Percentiles rank a stretch among this genome's conserved stretches.
Conservation (phyloP, 306 rosid genomes). For the Hippophae gyantsensis region DNA sequence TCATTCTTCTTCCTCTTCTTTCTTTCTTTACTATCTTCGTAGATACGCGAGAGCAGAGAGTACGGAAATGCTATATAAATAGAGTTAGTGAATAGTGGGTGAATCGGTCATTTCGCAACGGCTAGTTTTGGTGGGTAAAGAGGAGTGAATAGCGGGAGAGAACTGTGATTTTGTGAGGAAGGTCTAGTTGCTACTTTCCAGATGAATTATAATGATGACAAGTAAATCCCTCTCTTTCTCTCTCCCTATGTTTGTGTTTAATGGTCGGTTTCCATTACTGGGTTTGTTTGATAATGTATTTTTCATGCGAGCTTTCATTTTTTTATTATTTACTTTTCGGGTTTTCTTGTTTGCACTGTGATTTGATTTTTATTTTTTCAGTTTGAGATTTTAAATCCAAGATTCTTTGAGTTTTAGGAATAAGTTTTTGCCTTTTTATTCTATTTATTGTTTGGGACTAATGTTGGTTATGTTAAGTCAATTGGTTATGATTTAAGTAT, state of each 20-base stretch:
- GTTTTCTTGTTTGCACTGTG: neutral
- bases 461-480: no score
- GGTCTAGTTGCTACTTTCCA: slow-evolving; percentile 5
- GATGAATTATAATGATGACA: slow-evolving; percentile 45
- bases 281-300: slow-evolving; percentile 18
- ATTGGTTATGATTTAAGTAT: no score
- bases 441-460: neutral
- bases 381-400: neutral
- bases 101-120: slow-evolving; percentile 34
- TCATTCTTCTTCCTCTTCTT: slow-evolving; percentile 16
- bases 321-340: slow-evolving; percentile 3
- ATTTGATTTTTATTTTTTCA: slow-evolving; percentile 3
- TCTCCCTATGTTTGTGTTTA: slow-evolving; percentile 1
- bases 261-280: slow-evolving; percentile 21
- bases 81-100: slow-evolving; percentile 1
- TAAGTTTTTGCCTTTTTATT: neutral
- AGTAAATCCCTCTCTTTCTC: slow-evolving; percentile 34
- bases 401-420: neutral
- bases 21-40: neutral
- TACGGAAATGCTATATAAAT: slow-evolving; percentile 1
- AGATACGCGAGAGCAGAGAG: neutral
- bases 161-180: slow-evolving; percentile 14
- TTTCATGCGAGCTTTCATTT: slow-evolving; percentile 3
- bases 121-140: slow-evolving; percentile 26
- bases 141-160: neutral